phyloP scores from a whole-genome alignment of 148 eudicot genomes.

The Vaccinium darrowii region DNA sequence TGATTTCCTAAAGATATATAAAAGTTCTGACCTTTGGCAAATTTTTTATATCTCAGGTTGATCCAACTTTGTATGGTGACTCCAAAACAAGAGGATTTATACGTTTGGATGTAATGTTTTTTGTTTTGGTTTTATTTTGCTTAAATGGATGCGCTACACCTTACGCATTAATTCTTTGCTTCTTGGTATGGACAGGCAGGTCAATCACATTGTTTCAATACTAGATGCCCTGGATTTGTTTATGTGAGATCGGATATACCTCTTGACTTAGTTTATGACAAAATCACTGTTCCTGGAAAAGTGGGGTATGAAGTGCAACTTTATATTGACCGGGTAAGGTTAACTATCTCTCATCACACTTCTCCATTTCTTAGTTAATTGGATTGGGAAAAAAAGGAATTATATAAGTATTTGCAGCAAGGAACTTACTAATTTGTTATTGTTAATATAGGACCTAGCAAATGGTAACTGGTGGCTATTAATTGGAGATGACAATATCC shows the following conservation, averaged over 20 bases:
- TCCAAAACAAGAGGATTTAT: not conserved
- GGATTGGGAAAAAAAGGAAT: too few species aligned
- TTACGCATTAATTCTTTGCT: not conserved
- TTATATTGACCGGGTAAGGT: not conserved
- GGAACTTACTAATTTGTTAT: not conserved
- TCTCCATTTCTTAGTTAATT: not conserved
- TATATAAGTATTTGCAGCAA: too few species aligned
- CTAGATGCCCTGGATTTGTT: not conserved
- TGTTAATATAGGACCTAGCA: not conserved
- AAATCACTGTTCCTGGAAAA: not conserved
- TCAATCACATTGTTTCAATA: not conserved
- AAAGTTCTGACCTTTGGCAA: too few species aligned
- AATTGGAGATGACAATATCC: not conserved
- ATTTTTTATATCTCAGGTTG: not conserved
- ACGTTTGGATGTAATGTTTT: not conserved
- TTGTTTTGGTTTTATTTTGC: not conserved
- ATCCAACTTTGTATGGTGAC: not conserved
- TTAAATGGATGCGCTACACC: not conserved
- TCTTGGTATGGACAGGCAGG: not conserved
- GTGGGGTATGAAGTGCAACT: not conserved
- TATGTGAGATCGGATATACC: not conserved
- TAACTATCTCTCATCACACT: not conserved
- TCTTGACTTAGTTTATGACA: not conserved
- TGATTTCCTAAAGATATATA: not conserved
- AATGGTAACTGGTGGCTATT: not conserved